A percentile compares a stretch with the other conserved stretches of the same genome.
Conservation (phyloP, 257 asterid genomes). For the Apocynum venetum region DNA sequence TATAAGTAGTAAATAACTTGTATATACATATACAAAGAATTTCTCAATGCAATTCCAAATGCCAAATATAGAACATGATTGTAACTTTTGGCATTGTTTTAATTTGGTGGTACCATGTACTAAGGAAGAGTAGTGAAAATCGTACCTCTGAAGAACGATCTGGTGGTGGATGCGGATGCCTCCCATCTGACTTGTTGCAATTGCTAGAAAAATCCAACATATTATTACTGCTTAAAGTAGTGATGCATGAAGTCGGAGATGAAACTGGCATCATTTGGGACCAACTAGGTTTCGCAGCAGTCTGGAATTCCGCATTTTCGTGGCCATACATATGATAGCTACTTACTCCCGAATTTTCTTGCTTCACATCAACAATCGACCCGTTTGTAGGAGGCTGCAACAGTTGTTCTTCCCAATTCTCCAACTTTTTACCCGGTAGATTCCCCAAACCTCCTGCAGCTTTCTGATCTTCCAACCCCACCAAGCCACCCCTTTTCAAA, state of each 20-base stretch:
- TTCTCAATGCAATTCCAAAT: neutral
- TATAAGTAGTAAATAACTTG: too few species aligned
- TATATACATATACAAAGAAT: too few species aligned
- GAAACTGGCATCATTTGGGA: conserved; percentile 41
- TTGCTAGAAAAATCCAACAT: conserved; percentile 49
- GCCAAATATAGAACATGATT: neutral
- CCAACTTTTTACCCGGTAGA: conserved; percentile 39
- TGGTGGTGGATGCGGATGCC: conserved; percentile 29
- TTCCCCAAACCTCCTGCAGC: conserved; percentile 10
- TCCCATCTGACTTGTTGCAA: conserved; percentile 29
- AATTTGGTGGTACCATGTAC: neutral
- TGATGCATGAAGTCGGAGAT: conserved; percentile 54
- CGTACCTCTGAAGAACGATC: conserved; percentile 59
- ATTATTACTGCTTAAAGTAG: conserved; percentile 40
- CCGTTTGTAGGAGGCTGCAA: conserved; percentile 24
- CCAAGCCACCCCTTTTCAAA: conserved; percentile 41
- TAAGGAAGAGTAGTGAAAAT: neutral
- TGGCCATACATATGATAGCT: conserved; percentile 15
- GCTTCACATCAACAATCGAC: conserved; percentile 23
- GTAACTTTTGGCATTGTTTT: neutral
- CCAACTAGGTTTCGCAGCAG: conserved; percentile 29
- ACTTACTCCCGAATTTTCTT: conserved; percentile 20
- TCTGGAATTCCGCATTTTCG: conserved; percentile 30
- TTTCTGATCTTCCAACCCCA: conserved; percentile 49
- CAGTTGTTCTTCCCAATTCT: conserved; percentile 37